phyloP scores from a whole-genome alignment of 345 rosid genomes.

The Physaria fendleri region DNA sequence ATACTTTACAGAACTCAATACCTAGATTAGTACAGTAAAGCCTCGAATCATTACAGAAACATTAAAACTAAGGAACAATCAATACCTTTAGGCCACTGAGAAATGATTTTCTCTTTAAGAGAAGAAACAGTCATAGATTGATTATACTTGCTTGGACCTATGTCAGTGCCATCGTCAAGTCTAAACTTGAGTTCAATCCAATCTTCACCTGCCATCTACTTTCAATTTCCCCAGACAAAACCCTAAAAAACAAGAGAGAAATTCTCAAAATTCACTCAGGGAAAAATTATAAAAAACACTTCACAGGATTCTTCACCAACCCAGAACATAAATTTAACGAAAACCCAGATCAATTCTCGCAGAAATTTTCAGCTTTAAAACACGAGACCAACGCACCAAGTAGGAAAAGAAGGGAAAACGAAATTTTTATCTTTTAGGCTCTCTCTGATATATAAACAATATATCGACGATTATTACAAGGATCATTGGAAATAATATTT shows the following conservation, averaged over 20 bases:
- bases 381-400: no score
- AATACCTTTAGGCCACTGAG: slow-evolving; percentile 60
- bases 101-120: slow-evolving; percentile 56
- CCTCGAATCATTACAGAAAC: no score
- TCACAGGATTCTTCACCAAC: no score
- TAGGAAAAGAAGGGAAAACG: background rate
- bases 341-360: no score
- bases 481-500: no score
- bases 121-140: slow-evolving; percentile 50
- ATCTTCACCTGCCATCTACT: slow-evolving; percentile 41
- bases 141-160: slow-evolving; percentile 53
- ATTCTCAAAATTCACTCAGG: background rate
- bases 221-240: slow-evolving; percentile 12
- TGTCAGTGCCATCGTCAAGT: slow-evolving; percentile 59
- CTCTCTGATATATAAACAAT: background rate
- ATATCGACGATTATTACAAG: background rate
- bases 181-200: slow-evolving; percentile 57
- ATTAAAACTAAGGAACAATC: background rate
- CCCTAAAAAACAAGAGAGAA: background rate
- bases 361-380: background rate
- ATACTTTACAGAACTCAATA: slow-evolving; percentile 6
- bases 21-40: background rate
- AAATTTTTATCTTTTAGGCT: no score
- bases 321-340: no score
- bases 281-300: no score